A percentile compares a stretch with the other conserved stretches of the same genome.
Evolutionary conservation across 208 protist species (phyloP).

Genomic region (Angomonas ambiguus): DNA sequence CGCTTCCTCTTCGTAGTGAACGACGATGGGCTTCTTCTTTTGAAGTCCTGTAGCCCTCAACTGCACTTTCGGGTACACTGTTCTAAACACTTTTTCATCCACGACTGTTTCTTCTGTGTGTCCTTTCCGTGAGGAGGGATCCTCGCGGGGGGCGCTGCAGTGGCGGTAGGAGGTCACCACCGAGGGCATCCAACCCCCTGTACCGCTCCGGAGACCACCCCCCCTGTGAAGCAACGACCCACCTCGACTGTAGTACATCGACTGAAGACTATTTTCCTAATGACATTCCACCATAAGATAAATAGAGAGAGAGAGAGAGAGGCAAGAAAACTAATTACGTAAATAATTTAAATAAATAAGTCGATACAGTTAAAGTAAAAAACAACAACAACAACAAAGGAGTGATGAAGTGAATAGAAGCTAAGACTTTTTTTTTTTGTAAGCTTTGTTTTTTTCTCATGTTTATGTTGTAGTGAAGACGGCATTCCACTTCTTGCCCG

Average conservation of each 20-base stretch:
- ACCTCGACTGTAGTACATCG: too few species aligned
- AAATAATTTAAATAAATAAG: slow-evolving; percentile 12
- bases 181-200: background rate
- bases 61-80: background rate
- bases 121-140: background rate
- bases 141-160: background rate
- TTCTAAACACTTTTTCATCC: background rate
- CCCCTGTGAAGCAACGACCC: too few species aligned
- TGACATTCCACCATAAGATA: background rate
- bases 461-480: background rate
- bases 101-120: background rate
- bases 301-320: background rate
- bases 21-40: background rate
- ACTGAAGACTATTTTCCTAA: background rate
- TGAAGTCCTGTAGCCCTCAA: background rate
- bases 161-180: background rate
- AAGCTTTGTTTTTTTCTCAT: background rate
- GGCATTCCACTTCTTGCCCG: too few species aligned
- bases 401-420: background rate
- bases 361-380: too few species aligned
- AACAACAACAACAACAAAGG: background rate
- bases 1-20: background rate
- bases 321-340: slow-evolving; percentile 4
- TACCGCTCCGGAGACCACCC: background rate
- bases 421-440: background rate